Evolutionary conservation across 2,329 filamentous ascomycete genomes (phyloP).

Genomic region (Diaporthe sp.): DNA sequence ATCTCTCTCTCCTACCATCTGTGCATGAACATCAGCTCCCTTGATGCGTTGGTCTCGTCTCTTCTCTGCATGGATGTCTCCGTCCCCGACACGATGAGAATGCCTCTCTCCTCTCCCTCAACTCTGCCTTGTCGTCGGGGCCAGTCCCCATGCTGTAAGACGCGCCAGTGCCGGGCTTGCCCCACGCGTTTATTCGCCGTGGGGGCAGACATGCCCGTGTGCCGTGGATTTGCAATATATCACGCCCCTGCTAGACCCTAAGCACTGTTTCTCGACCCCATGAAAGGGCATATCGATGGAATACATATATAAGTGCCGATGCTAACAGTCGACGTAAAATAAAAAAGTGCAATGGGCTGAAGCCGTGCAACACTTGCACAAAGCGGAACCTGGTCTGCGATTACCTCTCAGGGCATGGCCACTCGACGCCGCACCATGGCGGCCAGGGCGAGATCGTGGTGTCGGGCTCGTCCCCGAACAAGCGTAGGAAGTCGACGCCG

Average conservation of each 20-base stretch:
- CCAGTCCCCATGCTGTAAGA: background rate
- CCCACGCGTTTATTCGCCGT: background rate
- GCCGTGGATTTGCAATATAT: background rate
- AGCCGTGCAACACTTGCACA: slow-evolving; percentile 70
- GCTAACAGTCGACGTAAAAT: slow-evolving; percentile 36
- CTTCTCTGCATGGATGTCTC: background rate
- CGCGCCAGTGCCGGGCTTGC: background rate
- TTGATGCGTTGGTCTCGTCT: slow-evolving; percentile 1
- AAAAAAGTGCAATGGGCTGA: slow-evolving; percentile 71
- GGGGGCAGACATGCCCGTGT: background rate
- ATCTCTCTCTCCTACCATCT: background rate
- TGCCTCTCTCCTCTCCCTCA: background rate
- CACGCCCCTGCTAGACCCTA: background rate
- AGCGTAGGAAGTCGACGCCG: slow-evolving; percentile 39
- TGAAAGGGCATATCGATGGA: background rate
- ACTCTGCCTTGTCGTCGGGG: background rate
- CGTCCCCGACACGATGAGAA: background rate
- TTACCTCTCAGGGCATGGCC: slow-evolving; percentile 54
- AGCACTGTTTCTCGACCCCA: background rate
- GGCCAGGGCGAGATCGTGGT: slow-evolving; percentile 49
- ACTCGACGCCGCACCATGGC: slow-evolving; percentile 43
- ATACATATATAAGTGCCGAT: background rate
- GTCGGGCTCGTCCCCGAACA: slow-evolving; percentile 44
- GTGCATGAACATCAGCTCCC: background rate
- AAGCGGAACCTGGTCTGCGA: slow-evolving; percentile 64